Percentiles rank a stretch among this genome's conserved stretches.
Evolutionary conservation across 2,329 filamentous ascomycete species (phyloP).

Genomic region (Onygena corvina): DNA sequence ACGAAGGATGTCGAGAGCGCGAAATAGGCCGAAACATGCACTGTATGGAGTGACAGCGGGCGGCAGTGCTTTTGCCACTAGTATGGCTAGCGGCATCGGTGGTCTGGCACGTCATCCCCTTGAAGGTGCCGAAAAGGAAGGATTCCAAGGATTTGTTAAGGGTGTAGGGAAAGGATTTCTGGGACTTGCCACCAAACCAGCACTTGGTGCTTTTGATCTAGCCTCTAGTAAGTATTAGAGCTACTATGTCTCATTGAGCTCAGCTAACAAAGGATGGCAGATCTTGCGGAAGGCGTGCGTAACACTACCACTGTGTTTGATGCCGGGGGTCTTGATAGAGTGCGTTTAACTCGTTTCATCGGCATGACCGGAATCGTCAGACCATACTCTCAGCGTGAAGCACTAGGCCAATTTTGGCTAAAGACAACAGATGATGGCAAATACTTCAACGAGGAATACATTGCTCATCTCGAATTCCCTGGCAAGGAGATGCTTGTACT

Average conservation of each 20-base stretch:
- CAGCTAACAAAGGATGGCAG: constrained; percentile 20
- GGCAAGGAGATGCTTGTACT: constrained; percentile 80
- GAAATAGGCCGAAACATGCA: constrained; percentile 93
- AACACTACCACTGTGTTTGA: constrained; percentile 99
- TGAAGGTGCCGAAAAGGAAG: constrained; percentile 91
- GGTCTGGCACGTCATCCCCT: constrained; percentile 87
- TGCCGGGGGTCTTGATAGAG: constrained; percentile 81
- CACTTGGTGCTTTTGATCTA: constrained; percentile 91
- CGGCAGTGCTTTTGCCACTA: constrained; percentile 87
- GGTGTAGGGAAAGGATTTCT: constrained; percentile 91
- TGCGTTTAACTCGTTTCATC: constrained; percentile 86
- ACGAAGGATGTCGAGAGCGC: constrained; percentile 78
- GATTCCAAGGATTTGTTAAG: constrained; percentile 88
- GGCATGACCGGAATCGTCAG: constrained; percentile 85
- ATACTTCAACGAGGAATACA: constrained; percentile 95
- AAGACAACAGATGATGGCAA: constrained; percentile 96
- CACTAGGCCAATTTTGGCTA: constrained; percentile 94
- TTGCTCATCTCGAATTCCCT: constrained; percentile 86
- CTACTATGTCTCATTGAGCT: not conserved
- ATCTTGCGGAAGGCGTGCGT: constrained; percentile 91
- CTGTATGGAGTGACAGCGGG: constrained; percentile 92
- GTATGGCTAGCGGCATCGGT: constrained; percentile 83
- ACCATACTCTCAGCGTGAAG: constrained; percentile 87
- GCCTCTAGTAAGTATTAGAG: constrained; percentile 53
- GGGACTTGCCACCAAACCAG: constrained; percentile 90